Conservation (phyloP, 1,139 yeast genomes). For the Debaryomyces subglobosus region DNA sequence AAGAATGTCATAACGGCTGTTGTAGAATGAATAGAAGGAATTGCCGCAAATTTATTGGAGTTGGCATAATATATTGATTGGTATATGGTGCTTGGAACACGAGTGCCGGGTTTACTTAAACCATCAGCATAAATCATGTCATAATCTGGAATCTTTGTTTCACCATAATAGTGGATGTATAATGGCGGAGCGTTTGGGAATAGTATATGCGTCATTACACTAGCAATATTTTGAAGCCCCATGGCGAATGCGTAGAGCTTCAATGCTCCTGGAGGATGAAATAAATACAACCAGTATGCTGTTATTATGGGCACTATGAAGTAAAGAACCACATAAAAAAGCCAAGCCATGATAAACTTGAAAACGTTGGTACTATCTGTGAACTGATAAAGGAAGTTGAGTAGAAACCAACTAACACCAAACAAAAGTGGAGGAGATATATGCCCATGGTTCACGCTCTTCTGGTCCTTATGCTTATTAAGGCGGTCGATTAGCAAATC, state of each 20-base stretch:
- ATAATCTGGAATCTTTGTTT: slow-evolving; percentile 17
- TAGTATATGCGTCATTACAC: slow-evolving; percentile 16
- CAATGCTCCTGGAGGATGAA: slow-evolving; percentile 20
- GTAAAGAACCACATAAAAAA: slow-evolving; percentile 18
- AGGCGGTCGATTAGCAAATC: neutral
- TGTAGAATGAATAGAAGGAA: slow-evolving; percentile 21
- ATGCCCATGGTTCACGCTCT: slow-evolving; percentile 13
- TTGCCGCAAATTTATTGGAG: slow-evolving; percentile 20
- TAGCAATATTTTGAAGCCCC: slow-evolving; percentile 18
- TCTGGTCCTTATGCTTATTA: slow-evolving; percentile 4
- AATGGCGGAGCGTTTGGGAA: slow-evolving; percentile 23
- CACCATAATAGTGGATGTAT: slow-evolving; percentile 19
- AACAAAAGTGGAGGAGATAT: slow-evolving; percentile 17
- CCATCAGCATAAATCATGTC: slow-evolving; percentile 22
- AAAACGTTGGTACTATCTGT: slow-evolving; percentile 13
- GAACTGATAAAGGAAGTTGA: slow-evolving; percentile 14
- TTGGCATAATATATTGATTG: slow-evolving; percentile 19
- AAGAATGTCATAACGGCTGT: slow-evolving; percentile 18
- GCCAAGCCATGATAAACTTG: slow-evolving; percentile 17
- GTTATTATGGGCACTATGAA: slow-evolving; percentile 16
- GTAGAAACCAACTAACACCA: slow-evolving; percentile 15
- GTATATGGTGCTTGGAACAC: slow-evolving; percentile 11
- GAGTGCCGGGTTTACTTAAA: slow-evolving; percentile 17
- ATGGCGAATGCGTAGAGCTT: slow-evolving; percentile 15
- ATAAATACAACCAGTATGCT: slow-evolving; percentile 18